Conservation (phyloP, 2,329 filamentous ascomycete genomes). For the Arthroderma sp. region DNA sequence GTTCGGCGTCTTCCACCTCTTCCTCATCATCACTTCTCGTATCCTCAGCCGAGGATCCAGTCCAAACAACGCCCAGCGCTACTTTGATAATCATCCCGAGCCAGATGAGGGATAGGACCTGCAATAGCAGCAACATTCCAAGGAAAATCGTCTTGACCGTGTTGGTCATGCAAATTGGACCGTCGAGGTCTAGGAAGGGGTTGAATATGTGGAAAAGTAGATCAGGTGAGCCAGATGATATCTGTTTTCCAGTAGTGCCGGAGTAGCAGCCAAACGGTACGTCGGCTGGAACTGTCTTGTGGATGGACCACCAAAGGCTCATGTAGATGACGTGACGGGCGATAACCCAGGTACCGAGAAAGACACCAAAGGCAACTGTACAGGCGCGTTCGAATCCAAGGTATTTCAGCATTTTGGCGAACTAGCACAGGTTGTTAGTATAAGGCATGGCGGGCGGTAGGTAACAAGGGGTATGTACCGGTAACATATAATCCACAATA, state of each 20-base stretch:
- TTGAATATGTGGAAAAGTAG: conserved; percentile 54
- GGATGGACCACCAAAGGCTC: conserved; percentile 71
- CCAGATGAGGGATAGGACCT: conserved; percentile 73
- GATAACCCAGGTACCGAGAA: conserved; percentile 74
- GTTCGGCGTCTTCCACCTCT: conserved; percentile 31
- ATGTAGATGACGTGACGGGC: conserved; percentile 72
- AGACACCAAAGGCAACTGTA: conserved; percentile 72
- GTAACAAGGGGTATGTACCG: conserved; percentile 44
- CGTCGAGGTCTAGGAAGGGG: conserved; percentile 59
- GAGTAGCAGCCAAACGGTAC: conserved; percentile 62
- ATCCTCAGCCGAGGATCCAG: conserved; percentile 68
- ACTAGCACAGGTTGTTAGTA: conserved; percentile 36
- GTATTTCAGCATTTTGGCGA: conserved; percentile 91
- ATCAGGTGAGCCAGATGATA: conserved; percentile 27
- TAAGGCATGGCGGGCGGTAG: not conserved
- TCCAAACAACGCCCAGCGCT: conserved; percentile 61
- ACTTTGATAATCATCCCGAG: conserved; percentile 80
- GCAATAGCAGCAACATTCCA: conserved; percentile 60
- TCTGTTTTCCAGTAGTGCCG: conserved; percentile 26
- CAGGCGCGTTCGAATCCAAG: conserved; percentile 62
- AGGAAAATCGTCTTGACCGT: conserved; percentile 68
- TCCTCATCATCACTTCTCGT: conserved; percentile 75
- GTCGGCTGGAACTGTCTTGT: conserved; percentile 48
- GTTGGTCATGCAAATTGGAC: conserved; percentile 67
- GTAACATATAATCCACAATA: conserved; percentile 74